Percentiles rank a stretch among this genome's conserved stretches.
Evolutionary conservation across 2,329 filamentous ascomycete genomes (phyloP).

Genomic region (Passalora sequoiae): DNA sequence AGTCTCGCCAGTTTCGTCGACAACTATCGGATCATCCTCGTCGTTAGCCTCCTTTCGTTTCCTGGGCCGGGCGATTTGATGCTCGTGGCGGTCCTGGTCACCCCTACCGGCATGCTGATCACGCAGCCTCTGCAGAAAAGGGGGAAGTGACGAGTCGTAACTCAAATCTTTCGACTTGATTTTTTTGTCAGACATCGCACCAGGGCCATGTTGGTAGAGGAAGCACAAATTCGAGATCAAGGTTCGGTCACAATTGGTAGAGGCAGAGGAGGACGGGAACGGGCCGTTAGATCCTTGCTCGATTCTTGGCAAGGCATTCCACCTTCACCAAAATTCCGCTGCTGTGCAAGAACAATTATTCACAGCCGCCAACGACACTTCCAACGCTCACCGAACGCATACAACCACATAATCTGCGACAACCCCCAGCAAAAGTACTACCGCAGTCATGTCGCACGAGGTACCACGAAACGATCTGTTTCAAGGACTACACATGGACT

Average conservation of each 20-base stretch:
- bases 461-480: conserved; percentile 11
- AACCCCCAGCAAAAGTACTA: conserved; percentile 22
- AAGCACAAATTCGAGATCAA: neutral
- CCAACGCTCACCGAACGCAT: no score
- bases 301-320: neutral
- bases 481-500: no score
- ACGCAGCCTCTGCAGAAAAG: conserved; percentile 45
- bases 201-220: no score
- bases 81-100: conserved; percentile 42
- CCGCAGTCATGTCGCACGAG: conserved; percentile 75
- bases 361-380: no score
- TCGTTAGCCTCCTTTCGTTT: conserved; percentile 60
- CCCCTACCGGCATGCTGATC: conserved; percentile 50
- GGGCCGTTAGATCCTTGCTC: neutral
- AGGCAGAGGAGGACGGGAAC: no score
- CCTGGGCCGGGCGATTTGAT: conserved; percentile 42
- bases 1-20: conserved; percentile 65
- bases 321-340: no score
- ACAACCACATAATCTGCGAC: no score
- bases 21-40: conserved; percentile 70
- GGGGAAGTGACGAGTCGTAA: conserved; percentile 54
- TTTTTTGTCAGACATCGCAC: conserved; percentile 39
- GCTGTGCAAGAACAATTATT: no score
- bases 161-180: conserved; percentile 61
- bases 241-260: no score